These are phyloP conservation scores for Dactylellina sp. DNA, from an alignment of 2,329 filamentous ascomycete genomes.

Conservation along the genomic window DNA sequence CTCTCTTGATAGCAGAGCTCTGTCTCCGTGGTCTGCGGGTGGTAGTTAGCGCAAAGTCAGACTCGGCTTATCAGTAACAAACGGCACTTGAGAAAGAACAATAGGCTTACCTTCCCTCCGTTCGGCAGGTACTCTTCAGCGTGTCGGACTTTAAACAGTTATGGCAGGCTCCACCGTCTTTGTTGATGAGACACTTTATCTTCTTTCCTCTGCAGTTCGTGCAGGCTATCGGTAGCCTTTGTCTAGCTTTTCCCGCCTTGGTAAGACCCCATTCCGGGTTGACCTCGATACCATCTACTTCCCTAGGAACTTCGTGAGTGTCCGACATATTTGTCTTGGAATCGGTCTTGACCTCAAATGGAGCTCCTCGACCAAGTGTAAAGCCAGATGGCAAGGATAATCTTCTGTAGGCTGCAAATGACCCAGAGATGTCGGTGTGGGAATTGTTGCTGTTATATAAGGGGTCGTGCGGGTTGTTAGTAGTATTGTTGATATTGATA, in stretches of 20 bases:
- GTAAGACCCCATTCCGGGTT: constrained; percentile 61
- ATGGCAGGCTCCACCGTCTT: constrained; percentile 55
- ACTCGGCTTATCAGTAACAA: constrained; percentile 27
- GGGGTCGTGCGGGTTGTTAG: constrained; percentile 24
- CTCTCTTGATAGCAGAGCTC: constrained; percentile 55
- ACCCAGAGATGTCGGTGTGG: constrained; percentile 43
- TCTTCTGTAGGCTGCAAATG: constrained; percentile 54
- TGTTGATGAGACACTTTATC: constrained; percentile 59
- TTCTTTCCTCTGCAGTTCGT: constrained; percentile 60
- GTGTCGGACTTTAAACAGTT: constrained; percentile 53
- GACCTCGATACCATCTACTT: constrained; percentile 60
- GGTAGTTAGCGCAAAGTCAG: constrained; percentile 24
- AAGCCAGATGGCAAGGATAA: constrained; percentile 53
- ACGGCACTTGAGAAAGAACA: constrained; percentile 37
- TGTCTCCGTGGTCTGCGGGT: constrained; percentile 45
- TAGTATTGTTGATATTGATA: constrained; percentile 37
- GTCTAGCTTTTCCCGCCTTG: constrained; percentile 60
- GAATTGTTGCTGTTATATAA: constrained; percentile 39
- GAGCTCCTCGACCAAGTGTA: constrained; percentile 48
- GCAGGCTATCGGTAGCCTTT: constrained; percentile 60
- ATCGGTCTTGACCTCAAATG: constrained; percentile 50
- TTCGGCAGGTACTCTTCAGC: constrained; percentile 49
- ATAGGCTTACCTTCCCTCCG: constrained; percentile 53
- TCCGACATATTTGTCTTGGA: constrained; percentile 46
- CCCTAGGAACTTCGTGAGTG: constrained; percentile 35